Conservation (phyloP, 2,329 filamentous ascomycete species). For the Atkinsonella texensis region DNA sequence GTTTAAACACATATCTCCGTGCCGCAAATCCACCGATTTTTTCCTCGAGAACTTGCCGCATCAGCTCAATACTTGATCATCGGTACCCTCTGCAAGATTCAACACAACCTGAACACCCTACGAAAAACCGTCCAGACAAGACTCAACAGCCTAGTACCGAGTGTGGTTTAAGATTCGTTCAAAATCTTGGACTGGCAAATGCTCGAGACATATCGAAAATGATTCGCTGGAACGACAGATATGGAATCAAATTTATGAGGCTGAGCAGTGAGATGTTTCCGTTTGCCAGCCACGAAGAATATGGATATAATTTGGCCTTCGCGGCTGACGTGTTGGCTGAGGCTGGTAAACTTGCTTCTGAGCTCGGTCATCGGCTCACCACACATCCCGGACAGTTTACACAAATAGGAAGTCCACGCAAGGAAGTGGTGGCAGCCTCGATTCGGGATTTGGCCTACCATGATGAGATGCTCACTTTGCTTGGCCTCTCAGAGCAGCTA, state of each 20-base stretch:
- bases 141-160: constrained; percentile 52
- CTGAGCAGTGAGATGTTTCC: constrained; percentile 96
- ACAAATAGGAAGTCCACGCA: constrained; percentile 73
- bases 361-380: constrained; percentile 73
- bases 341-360: constrained; percentile 62
- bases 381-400: constrained; percentile 92
- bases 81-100: constrained; percentile 70
- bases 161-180: constrained; percentile 60
- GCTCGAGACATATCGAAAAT: constrained; percentile 75
- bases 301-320: constrained; percentile 79
- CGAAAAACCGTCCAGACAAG: constrained; percentile 77
- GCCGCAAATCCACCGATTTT: constrained; percentile 75
- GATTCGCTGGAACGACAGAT: constrained; percentile 83
- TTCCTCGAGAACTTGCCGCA: constrained; percentile 80
- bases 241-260: constrained; percentile 83
- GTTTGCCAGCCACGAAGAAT: constrained; percentile 77
- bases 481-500: constrained; percentile 65
- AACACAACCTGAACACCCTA: constrained; percentile 63
- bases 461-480: constrained; percentile 66
- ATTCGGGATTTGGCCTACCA: constrained; percentile 81
- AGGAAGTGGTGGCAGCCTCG: constrained; percentile 63
- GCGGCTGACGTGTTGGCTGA: constrained; percentile 66
- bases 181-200: constrained; percentile 70
- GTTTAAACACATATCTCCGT: constrained; percentile 83
- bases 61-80: constrained; percentile 81